Base-by-base conservation (phyloP, 2,329 filamentous ascomycete species). In the Cytospora piceae region DNA sequence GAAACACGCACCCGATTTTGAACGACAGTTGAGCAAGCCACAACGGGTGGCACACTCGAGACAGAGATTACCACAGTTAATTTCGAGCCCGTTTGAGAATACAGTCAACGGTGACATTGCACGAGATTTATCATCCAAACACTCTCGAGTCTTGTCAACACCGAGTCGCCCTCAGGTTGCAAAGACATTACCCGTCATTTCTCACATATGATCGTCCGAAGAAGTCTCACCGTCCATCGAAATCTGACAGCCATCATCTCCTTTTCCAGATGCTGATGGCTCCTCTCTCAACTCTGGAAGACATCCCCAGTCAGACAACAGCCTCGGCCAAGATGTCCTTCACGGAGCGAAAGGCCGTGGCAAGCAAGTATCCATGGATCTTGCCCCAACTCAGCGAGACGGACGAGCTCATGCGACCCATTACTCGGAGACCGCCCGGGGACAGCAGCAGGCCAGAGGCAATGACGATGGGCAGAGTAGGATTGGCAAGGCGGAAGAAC, bases 381-480 rank as follows among this genome's bases (percentile, higher is more conserved):
- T 63, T 71, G n/a, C 74, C 55, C 58, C 70, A 72, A 39, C 73
- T 79, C 12, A 74, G 78, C 37, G 74, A 79, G 63, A 77, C 74
- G 8, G 77, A 75, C 69, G 69, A 74, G 34, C 70, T 78, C 49
- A 74, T 79, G 72, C 76, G 78, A 27, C 73, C 75, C 61, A 78
- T 81, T 51, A 74, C 78, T 61, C 77, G 77, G 1, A 71, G 76
- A 3, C 76, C 74, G 12, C 79, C 80, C 0, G 79, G 79, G 20
- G 79, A 81, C 54, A 70, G 73, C 6, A 58, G 72, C 37, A 72
- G 71, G 31, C 71, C 69, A 46, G 71, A 67, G 4, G 69, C 74
- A 57, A 77, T 73, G 67, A 70, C 76, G 24, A 74, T 73, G 61
- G 67, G 74, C 6, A 73, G 74, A 54, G 72, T 72, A 2, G 76